Percentiles rank a stretch among this genome's conserved stretches.
Conservation (phyloP, 768 basidiomycete species). For the Pleurotus sapidus region DNA sequence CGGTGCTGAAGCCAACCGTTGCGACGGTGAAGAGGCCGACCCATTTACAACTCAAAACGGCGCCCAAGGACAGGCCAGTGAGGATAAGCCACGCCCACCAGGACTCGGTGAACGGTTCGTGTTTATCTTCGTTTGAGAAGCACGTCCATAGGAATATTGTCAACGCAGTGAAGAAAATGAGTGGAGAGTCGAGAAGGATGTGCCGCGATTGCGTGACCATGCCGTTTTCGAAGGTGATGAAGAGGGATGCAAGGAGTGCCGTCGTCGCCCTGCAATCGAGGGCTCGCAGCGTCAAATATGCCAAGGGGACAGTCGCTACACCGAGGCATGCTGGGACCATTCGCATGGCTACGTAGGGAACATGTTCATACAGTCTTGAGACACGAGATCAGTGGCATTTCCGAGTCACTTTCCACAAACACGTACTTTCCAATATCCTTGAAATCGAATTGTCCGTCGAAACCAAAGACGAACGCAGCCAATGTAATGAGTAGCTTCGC, state of each 20-base stretch:
- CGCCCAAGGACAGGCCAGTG: constrained; percentile 87
- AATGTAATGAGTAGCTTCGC: constrained; percentile 95
- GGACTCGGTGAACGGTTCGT: constrained; percentile 72
- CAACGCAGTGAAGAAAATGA: constrained; percentile 96
- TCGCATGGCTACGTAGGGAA: constrained; percentile 97
- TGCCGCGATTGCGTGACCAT: constrained; percentile 93
- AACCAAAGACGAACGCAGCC: constrained; percentile 83
- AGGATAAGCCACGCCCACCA: constrained; percentile 96
- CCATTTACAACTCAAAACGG: constrained; percentile 95
- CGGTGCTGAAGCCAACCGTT: constrained; percentile 81
- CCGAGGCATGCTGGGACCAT: constrained; percentile 91
- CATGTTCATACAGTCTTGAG: constrained; percentile 72
- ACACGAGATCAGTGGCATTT: constrained; percentile 1
- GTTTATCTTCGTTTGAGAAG: constrained; percentile 89
- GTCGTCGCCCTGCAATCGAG: constrained; percentile 92
- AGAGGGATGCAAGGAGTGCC: constrained; percentile 84
- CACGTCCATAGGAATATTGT: constrained; percentile 84
- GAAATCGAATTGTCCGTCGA: constrained; percentile 93
- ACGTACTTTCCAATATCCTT: constrained; percentile 95
- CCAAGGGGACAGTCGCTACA: constrained; percentile 82
- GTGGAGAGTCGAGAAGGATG: constrained; percentile 97
- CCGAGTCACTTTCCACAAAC: neutral
- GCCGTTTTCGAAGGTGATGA: constrained; percentile 97
- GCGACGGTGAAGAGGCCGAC: constrained; percentile 98
- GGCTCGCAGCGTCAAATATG: constrained; percentile 91